A percentile compares a stretch with the other conserved stretches of the same genome.
Evolutionary conservation across 2,329 filamentous ascomycete genomes (phyloP).

Genomic region (Exophiala spinifera): DNA sequence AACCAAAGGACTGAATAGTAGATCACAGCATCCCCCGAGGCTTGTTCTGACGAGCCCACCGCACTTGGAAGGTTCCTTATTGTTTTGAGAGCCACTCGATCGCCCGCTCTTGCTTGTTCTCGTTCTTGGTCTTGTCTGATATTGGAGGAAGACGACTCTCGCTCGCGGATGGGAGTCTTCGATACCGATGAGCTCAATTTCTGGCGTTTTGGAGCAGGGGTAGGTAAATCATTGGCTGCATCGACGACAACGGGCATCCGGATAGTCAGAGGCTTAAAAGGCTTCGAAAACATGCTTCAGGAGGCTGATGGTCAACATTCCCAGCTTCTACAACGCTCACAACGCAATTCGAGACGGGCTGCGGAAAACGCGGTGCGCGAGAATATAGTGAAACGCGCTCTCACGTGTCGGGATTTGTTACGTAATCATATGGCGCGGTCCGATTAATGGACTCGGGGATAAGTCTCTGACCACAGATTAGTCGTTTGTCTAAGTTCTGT

Average conservation of each 20-base stretch:
- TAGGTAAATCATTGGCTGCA: constrained; percentile 17
- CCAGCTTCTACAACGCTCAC: no score
- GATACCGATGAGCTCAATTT: constrained; percentile 31
- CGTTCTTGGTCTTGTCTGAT: background rate
- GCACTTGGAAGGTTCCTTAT: constrained; percentile 36
- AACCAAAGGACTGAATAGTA: constrained; percentile 41
- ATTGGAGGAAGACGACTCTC: background rate
- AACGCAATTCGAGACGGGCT: no score
- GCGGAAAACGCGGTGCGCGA: no score
- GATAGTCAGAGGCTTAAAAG: constrained; percentile 45
- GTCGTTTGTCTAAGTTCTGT: no score
- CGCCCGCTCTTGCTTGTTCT: background rate
- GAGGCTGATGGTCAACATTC: background rate
- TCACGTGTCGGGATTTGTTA: no score
- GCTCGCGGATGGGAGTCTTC: background rate
- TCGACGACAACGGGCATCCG: constrained; percentile 31
- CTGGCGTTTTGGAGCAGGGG: constrained; percentile 37
- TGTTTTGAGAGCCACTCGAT: constrained; percentile 14
- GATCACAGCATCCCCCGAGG: constrained; percentile 16
- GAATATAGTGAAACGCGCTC: no score
- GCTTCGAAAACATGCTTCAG: constrained; percentile 43
- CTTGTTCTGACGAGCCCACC: constrained; percentile 24
- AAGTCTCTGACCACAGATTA: no score
- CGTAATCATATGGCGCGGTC: no score
- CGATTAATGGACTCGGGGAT: no score